Percentiles rank a stretch among this genome's conserved stretches.
Evolutionary conservation across 306 rosid species (phyloP).

Genomic region (Cucumis melo): DNA sequence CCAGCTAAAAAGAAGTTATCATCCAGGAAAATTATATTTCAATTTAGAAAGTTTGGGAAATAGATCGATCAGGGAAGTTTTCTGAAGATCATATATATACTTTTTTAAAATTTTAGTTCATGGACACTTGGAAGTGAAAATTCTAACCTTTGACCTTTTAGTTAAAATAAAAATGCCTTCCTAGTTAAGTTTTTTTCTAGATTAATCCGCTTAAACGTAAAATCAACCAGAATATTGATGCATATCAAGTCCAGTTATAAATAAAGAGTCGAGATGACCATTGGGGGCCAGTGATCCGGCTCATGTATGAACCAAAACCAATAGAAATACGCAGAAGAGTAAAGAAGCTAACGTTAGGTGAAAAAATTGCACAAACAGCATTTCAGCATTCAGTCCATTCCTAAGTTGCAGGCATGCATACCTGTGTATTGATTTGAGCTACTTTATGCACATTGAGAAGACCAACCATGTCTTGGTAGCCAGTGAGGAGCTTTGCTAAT

Average conservation of each 20-base stretch:
- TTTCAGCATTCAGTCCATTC: neutral
- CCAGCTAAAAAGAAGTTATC: neutral
- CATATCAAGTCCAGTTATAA: neutral
- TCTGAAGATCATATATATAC: neutral
- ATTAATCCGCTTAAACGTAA: neutral
- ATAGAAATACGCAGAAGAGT: neutral
- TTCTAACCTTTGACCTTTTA: too few relatives aligned
- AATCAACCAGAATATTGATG: neutral
- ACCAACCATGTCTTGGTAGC: slow-evolving; percentile 91
- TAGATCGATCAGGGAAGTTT: neutral
- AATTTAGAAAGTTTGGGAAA: neutral
- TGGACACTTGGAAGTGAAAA: neutral
- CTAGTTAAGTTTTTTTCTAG: too few relatives aligned
- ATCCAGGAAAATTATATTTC: neutral
- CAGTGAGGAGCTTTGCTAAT: slow-evolving; percentile 75
- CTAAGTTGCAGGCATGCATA: neutral
- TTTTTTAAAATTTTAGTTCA: neutral
- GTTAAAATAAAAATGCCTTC: too few relatives aligned
- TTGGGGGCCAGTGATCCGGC: too few relatives aligned
- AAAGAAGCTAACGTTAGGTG: neutral
- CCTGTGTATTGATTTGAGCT: slow-evolving; percentile 78
- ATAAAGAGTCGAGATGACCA: neutral
- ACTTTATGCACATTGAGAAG: slow-evolving; percentile 66
- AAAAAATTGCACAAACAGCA: neutral
- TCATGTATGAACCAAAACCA: neutral